Conservation (phyloP, 73 alveolate species). For the Tetrahymena malaccensis region DNA sequence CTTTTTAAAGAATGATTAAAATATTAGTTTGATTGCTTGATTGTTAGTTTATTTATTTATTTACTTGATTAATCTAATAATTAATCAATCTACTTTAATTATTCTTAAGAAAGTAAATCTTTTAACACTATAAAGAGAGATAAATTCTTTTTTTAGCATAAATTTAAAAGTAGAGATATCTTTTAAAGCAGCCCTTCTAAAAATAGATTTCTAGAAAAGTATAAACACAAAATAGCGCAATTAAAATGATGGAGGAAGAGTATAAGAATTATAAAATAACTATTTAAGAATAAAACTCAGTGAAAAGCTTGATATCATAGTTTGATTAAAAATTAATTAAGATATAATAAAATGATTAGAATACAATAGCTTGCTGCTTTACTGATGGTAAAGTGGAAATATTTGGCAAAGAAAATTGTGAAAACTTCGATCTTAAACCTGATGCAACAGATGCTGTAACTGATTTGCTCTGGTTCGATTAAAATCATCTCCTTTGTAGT, state of each 20-base stretch:
- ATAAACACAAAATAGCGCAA: background rate
- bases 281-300: background rate
- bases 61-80: too few species aligned
- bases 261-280: background rate
- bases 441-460: background rate
- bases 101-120: too few species aligned
- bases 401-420: background rate
- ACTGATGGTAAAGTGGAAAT: background rate
- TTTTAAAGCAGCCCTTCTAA: too few species aligned
- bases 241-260: background rate
- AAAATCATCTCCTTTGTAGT: background rate
- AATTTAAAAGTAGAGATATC: too few species aligned
- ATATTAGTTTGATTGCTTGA: background rate
- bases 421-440: background rate
- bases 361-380: background rate
- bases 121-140: background rate
- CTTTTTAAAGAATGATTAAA: too few species aligned
- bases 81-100: too few species aligned
- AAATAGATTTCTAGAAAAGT: too few species aligned
- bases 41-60: too few species aligned
- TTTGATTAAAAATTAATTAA: background rate
- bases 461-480: background rate
- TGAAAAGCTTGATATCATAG: background rate
- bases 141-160: background rate
- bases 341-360: background rate